These are phyloP conservation scores for Cyphellophora europaea DNA, from an alignment of 2,329 filamentous ascomycete genomes.

Conservation along the genomic window DNA sequence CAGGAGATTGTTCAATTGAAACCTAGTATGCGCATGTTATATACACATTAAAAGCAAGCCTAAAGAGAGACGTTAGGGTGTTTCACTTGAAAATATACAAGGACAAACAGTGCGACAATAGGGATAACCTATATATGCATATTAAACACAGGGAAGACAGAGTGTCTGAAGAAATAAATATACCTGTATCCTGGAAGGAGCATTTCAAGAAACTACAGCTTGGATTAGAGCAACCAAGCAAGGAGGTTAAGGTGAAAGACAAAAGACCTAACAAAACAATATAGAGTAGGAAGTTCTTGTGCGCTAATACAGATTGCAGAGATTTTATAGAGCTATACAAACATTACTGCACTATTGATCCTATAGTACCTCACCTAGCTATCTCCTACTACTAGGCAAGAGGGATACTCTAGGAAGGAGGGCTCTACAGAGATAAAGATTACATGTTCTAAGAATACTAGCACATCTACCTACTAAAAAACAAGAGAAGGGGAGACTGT, in stretches of 20 bases:
- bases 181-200: no score
- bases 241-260: background rate
- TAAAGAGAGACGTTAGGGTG: no score
- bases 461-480: background rate
- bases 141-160: no score
- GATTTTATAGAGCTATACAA: background rate
- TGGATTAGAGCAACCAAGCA: background rate
- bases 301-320: background rate
- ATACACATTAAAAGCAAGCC: no score
- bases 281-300: background rate
- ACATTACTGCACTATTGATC: background rate
- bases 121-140: no score
- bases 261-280: slow-evolving; percentile 1
- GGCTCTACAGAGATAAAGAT: background rate
- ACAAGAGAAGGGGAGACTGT: background rate
- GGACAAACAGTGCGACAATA: no score
- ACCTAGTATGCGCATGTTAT: no score
- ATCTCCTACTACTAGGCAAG: background rate
- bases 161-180: no score
- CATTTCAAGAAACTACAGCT: no score
- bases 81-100: no score
- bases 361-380: background rate
- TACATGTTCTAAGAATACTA: background rate
- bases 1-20: no score
- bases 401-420: background rate